These are phyloP conservation scores for Geopyxis carbonaria DNA, from an alignment of 495 filamentous ascomycete genomes.

Conservation along the genomic window DNA sequence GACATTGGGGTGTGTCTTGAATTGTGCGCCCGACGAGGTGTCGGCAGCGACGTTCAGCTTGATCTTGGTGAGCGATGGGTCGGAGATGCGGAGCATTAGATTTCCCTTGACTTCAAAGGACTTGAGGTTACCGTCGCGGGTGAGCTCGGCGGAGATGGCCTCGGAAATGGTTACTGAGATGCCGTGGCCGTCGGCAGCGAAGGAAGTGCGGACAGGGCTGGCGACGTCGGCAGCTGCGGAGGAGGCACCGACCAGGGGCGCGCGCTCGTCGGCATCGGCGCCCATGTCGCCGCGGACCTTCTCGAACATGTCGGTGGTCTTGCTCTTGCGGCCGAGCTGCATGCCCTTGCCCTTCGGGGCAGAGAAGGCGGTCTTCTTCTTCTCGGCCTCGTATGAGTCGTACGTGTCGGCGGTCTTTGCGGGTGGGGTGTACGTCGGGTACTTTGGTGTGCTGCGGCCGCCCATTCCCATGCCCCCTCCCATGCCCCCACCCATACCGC, in stretches of 20 bases:
- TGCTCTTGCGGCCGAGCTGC: constrained; percentile 96
- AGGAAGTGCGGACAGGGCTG: constrained; percentile 36
- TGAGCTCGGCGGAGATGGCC: constrained; percentile 68
- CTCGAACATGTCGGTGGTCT: constrained; percentile 91
- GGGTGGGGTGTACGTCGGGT: constrained; percentile 79
- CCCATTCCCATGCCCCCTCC: constrained; percentile 44
- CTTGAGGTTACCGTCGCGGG: constrained; percentile 67
- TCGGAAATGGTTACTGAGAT: constrained; percentile 78
- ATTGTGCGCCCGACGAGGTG: constrained; percentile 62
- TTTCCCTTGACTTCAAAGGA: constrained; percentile 80
- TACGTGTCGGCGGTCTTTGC: constrained; percentile 60
- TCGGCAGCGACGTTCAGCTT: constrained; percentile 63
- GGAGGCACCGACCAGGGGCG: constrained; percentile 49
- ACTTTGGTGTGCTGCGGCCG: constrained; percentile 47
- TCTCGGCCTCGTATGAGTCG: constrained; percentile 87
- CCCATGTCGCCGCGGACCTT: constrained; percentile 80
- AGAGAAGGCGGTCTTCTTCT: constrained; percentile 62
- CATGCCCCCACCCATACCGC: constrained; percentile 47
- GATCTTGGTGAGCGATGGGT: constrained; percentile 71
- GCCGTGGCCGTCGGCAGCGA: constrained; percentile 55
- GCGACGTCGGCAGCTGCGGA: constrained; percentile 44
- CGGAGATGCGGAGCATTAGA: constrained; percentile 71
- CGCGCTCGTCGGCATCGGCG: constrained; percentile 48
- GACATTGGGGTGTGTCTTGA: constrained; percentile 87
- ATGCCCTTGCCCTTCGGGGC: constrained; percentile 86